Evolutionary conservation across 495 filamentous ascomycete species (phyloP), one percentile per base, ranked within the genome.

Genomic region (Daldinia caldariorum): DNA sequence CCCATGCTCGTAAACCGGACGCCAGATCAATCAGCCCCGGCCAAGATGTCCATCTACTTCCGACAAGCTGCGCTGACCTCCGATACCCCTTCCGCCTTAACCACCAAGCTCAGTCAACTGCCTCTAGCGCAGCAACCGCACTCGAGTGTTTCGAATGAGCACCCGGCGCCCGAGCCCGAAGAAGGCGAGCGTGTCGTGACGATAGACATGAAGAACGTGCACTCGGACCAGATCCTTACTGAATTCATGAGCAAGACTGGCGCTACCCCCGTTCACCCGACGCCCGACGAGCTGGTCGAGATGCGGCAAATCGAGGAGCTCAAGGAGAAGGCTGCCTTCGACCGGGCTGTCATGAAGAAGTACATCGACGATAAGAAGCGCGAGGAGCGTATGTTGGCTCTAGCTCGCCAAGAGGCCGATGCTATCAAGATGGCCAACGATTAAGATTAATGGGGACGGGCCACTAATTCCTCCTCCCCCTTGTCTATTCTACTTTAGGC

Each of bases 1-100:
- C 85, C 87, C 14, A 94, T 98, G 89, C 89, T 91, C 38, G 88
- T 98, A 58, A 87, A 87, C 72, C 90, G 92, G 55, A 88, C 83
- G 20, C 47, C 64, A 18, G 81, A 90, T 26, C 80, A 87, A 56
- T 77, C 72, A 54, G 88, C 82, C 39, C 89, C 85, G 1, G 88
- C 94, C 5, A 86, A 80, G 1, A 81, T 98, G 79, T 91, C 89
- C 65, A 82, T 99, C 58, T 92, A 93, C 82, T 93, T 91, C 76
- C 75, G 79, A 70, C 74, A 83, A 71, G 49, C 70, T 60, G 18
- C 74, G 49, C 49, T 70, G 64, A 50, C 63, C 66, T 49, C 75
- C 71, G 45, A 72, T 67, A 50, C 63, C 54, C 12, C 67, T 60
- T 58, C 80, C 59, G 22, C 70, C 68, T 41, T 67, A 58, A 35